Evolutionary conservation across 2,329 filamentous ascomycete genomes (phyloP).

Genomic region (Nigrograna mackinnonii): DNA sequence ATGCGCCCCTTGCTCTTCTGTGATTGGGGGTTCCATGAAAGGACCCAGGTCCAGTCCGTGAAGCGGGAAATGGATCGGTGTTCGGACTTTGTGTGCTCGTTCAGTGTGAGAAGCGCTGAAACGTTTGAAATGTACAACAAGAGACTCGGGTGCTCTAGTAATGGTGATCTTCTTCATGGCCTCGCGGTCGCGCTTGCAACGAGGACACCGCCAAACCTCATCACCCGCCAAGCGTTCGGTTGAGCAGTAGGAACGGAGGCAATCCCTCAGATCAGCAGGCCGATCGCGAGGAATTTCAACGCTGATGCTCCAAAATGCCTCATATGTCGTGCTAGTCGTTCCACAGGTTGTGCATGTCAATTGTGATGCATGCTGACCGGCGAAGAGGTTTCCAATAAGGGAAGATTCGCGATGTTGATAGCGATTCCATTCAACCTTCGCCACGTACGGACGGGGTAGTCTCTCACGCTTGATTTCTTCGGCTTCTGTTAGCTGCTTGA

Average conservation of each 20-base stretch:
- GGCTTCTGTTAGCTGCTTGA: conserved; percentile 60
- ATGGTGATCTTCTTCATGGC: conserved; percentile 74
- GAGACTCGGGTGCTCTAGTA: conserved; percentile 76
- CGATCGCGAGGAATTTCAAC: conserved; percentile 70
- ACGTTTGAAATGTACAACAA: conserved; percentile 78
- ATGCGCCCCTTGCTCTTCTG: conserved; percentile 42
- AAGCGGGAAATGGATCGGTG: conserved; percentile 76
- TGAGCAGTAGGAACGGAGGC: conserved; percentile 70
- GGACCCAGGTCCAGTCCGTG: conserved; percentile 67
- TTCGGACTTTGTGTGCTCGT: conserved; percentile 69
- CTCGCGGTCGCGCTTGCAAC: conserved; percentile 69
- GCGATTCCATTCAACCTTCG: conserved; percentile 73
- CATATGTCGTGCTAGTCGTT: conserved; percentile 68
- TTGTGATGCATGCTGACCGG: conserved; percentile 68
- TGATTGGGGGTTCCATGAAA: conserved; percentile 58
- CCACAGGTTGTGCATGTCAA: conserved; percentile 65
- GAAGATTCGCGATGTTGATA: conserved; percentile 72
- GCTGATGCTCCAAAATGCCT: conserved; percentile 71
- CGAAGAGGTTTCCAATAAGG: conserved; percentile 80
- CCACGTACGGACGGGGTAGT: conserved; percentile 66
- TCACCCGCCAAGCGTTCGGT: conserved; percentile 70
- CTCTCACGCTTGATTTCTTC: conserved; percentile 65
- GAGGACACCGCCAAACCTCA: conserved; percentile 72
- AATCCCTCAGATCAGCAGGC: conserved; percentile 66
- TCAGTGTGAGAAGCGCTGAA: conserved; percentile 63